A percentile compares a stretch with the other conserved stretches of the same genome.
These are phyloP conservation scores for Spathaspora boniae DNA, from an alignment of 805 yeast genomes.

Conservation along the genomic window DNA sequence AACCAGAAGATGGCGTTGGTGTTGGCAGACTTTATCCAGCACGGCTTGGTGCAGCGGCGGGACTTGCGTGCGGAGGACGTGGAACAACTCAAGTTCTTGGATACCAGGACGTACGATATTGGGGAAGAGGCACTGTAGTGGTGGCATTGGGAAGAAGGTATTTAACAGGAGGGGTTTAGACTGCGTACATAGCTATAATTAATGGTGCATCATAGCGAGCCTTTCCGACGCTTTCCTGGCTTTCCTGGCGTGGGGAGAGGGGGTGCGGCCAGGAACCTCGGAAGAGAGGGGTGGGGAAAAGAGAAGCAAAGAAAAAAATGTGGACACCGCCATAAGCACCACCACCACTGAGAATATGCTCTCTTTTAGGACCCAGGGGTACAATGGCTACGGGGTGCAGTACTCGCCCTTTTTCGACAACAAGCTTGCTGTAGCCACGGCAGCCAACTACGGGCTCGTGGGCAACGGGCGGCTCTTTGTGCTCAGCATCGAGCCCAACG, in stretches of 20 bases:
- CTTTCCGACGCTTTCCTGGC: background rate
- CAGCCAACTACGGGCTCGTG: constrained; percentile 90
- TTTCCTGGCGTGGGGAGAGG: background rate
- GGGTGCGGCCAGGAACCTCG: background rate
- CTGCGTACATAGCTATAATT: too few species aligned
- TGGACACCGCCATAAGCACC: too few species aligned
- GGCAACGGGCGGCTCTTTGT: constrained; percentile 86
- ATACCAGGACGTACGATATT: constrained; percentile 24
- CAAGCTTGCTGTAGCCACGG: constrained; percentile 82
- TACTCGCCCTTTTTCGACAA: constrained; percentile 92
- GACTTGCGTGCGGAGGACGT: constrained; percentile 23
- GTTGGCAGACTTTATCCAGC: constrained; percentile 67
- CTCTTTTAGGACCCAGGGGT: constrained; percentile 70
- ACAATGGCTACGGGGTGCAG: constrained; percentile 80
- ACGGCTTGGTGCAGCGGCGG: constrained; percentile 45
- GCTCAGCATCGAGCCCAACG: constrained; percentile 64
- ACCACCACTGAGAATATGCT: too few species aligned
- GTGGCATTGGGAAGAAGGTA: too few species aligned
- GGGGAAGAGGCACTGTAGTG: too few species aligned
- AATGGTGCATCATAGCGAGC: too few species aligned
- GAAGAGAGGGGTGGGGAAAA: background rate
- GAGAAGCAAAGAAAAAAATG: background rate
- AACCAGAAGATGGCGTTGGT: constrained; percentile 69
- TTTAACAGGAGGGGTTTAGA: too few species aligned
- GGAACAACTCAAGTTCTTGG: constrained; percentile 37